Percentiles rank a stretch among this genome's conserved stretches.
These are phyloP conservation scores for Pseudopyricularia javanii DNA, from an alignment of 2,329 filamentous ascomycete genomes.

Conservation along the genomic window DNA sequence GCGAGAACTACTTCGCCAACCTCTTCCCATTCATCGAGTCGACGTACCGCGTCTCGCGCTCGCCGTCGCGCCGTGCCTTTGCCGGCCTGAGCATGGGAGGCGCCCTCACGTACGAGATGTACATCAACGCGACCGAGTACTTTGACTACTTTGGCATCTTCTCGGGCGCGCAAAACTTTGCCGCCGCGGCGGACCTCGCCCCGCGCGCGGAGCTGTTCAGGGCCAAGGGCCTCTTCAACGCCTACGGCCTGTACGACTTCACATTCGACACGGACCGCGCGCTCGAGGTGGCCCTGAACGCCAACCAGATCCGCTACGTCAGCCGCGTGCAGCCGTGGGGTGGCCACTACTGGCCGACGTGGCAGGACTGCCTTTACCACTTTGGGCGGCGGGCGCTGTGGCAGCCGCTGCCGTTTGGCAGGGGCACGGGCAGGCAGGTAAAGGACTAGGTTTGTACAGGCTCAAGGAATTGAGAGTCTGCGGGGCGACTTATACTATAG, in stretches of 20 bases:
- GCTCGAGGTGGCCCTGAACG: slow-evolving; percentile 11
- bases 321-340: slow-evolving; percentile 13
- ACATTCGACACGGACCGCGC: slow-evolving; percentile 10
- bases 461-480: too few relatives aligned
- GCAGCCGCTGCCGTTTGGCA: slow-evolving; percentile 12
- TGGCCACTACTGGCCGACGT: slow-evolving; percentile 17
- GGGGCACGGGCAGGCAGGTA: neutral
- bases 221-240: slow-evolving; percentile 13
- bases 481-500: too few relatives aligned
- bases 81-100: slow-evolving; percentile 15
- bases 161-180: slow-evolving; percentile 11
- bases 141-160: slow-evolving; percentile 17
- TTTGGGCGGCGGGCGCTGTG: slow-evolving; percentile 15
- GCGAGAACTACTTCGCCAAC: slow-evolving; percentile 13
- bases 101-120: slow-evolving; percentile 17
- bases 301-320: slow-evolving; percentile 7
- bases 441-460: neutral
- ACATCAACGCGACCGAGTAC: slow-evolving; percentile 15
- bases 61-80: slow-evolving; percentile 13
- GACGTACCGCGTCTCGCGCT: slow-evolving; percentile 12
- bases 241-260: slow-evolving; percentile 15
- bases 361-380: slow-evolving; percentile 16
- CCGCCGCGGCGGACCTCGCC: slow-evolving; percentile 7
- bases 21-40: slow-evolving; percentile 15
- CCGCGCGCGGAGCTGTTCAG: slow-evolving; percentile 7